These are phyloP conservation scores for Exophiala sp. DNA, from an alignment of 2,329 filamentous ascomycete species.

Conservation along the genomic window DNA sequence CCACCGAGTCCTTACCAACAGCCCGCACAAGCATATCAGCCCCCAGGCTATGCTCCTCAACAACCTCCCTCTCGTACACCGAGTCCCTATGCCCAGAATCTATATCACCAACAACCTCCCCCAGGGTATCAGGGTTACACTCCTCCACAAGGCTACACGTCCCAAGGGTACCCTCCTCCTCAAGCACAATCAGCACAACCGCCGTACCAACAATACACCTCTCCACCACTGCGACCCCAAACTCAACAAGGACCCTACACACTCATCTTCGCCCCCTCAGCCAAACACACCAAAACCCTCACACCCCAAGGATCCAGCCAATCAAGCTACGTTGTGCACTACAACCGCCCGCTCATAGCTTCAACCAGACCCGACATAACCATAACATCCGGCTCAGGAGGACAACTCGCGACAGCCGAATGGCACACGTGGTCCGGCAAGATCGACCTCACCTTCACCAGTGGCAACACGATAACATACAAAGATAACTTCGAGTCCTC, in stretches of 20 bases:
- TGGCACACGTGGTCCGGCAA: conserved; percentile 9
- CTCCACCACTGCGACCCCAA: background rate
- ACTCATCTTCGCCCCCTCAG: background rate
- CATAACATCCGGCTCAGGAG: background rate
- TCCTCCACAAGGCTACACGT: background rate
- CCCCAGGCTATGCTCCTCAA: background rate
- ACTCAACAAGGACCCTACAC: conserved; percentile 1
- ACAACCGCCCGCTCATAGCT: conserved; percentile 4
- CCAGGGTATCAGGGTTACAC: too few species aligned
- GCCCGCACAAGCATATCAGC: background rate
- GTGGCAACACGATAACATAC: conserved; percentile 2
- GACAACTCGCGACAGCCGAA: conserved; percentile 1
- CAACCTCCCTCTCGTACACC: background rate
- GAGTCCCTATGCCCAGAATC: background rate
- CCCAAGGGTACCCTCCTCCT: background rate
- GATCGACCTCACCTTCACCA: conserved; percentile 9
- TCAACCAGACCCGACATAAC: conserved; percentile 3
- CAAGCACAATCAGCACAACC: background rate
- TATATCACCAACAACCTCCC: background rate
- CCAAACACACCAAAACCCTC: conserved; percentile 4
- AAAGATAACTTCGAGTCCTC: conserved; percentile 5
- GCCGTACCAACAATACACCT: background rate
- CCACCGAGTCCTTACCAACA: conserved; percentile 2
- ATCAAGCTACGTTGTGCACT: background rate
- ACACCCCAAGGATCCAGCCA: background rate